phyloP scores from a whole-genome alignment of 106 monocot genomes.

The Dioscorea zingiberensis region DNA sequence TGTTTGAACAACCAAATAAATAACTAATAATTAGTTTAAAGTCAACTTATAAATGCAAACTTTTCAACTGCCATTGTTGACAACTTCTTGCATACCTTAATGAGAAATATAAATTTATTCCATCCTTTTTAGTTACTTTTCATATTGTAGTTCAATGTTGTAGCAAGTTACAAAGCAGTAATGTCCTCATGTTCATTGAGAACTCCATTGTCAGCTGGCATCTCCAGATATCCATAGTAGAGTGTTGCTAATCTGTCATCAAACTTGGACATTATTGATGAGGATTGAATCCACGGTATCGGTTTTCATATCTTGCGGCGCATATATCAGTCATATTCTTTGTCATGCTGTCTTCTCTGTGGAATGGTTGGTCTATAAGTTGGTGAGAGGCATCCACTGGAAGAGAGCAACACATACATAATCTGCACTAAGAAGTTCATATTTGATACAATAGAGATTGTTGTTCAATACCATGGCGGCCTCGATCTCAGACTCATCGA shows the following conservation, averaged over 20 bases:
- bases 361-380: conserved; percentile 53
- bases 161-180: no score
- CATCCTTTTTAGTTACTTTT: no score
- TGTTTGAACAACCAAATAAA: no score
- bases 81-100: no score
- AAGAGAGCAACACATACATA: background rate
- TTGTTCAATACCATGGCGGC: conserved; percentile 53
- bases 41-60: no score
- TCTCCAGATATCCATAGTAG: conserved; percentile 29
- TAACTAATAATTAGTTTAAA: no score
- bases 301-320: conserved; percentile 27
- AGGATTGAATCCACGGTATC: conserved; percentile 48
- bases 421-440: background rate
- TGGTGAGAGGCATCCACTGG: conserved; percentile 88
- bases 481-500: conserved; percentile 70
- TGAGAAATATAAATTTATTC: no score
- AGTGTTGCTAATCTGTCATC: conserved; percentile 59
- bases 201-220: no score
- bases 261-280: conserved; percentile 64
- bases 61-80: no score
- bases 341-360: conserved; percentile 49
- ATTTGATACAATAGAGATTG: background rate
- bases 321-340: conserved; percentile 51
- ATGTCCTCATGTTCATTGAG: no score
- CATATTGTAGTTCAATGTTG: no score